A percentile compares a stretch with the other conserved stretches of the same genome.
Evolutionary conservation across 1,284 basidiomycete species (phyloP).

Genomic region (Ceratobasidium sp.): DNA sequence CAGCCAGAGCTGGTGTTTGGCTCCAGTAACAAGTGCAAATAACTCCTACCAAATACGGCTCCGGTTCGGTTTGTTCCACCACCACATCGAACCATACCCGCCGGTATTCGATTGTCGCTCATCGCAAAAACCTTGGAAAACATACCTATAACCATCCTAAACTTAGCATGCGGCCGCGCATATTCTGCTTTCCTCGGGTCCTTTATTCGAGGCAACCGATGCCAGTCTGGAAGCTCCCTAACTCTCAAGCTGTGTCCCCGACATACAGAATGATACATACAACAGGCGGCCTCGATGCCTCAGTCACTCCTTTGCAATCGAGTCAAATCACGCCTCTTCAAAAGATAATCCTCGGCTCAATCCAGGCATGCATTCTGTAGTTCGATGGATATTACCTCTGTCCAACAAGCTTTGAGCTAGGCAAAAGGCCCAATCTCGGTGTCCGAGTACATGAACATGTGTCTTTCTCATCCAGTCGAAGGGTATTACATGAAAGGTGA

Average conservation of each 20-base stretch:
- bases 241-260: background rate
- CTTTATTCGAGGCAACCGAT: background rate
- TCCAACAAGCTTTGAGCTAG: constrained; percentile 61
- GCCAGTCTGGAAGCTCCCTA: background rate
- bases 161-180: background rate
- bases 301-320: background rate
- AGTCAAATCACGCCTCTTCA: constrained; percentile 65
- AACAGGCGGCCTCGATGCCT: constrained; percentile 4
- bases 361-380: constrained; percentile 66
- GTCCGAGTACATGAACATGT: constrained; percentile 90
- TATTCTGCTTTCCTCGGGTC: background rate
- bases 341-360: constrained; percentile 74
- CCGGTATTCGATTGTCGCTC: too few species aligned
- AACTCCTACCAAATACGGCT: too few species aligned
- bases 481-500: constrained; percentile 91
- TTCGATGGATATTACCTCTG: background rate
- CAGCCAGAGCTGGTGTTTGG: too few species aligned
- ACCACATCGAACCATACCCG: too few species aligned
- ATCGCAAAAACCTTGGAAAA: too few species aligned
- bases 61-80: too few species aligned
- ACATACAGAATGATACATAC: background rate
- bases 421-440: constrained; percentile 89
- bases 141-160: too few species aligned
- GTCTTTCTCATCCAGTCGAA: constrained; percentile 85
- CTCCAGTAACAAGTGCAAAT: too few species aligned